These are phyloP conservation scores for Crassisporium funariophilum DNA, from an alignment of 768 basidiomycete genomes.

Conservation along the genomic window DNA sequence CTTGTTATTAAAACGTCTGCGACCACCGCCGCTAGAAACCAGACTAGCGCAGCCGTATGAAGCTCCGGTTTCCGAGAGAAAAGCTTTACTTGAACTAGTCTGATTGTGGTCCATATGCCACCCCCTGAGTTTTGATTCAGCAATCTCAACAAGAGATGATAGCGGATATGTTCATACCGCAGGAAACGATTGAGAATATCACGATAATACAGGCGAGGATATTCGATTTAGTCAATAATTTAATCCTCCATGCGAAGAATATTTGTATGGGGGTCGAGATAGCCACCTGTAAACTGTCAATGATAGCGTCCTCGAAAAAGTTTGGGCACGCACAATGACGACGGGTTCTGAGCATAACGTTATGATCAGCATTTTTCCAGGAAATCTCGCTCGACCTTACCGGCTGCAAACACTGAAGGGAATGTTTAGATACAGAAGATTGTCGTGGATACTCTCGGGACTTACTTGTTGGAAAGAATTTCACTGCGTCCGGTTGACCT, in stretches of 20 bases:
- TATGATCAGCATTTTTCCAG: not conserved
- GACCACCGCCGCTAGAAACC: slow-evolving; percentile 45
- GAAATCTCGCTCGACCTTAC: slow-evolving; percentile 5
- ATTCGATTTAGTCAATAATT: slow-evolving; percentile 39
- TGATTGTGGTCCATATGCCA: slow-evolving; percentile 42
- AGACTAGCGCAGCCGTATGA: slow-evolving; percentile 44
- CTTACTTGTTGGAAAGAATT: slow-evolving; percentile 37
- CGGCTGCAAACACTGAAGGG: slow-evolving; percentile 22
- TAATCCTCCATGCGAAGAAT: slow-evolving; percentile 47
- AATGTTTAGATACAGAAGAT: not conserved
- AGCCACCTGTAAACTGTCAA: slow-evolving; percentile 30
- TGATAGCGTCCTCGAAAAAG: not conserved
- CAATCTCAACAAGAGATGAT: not conserved
- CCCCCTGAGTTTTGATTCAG: slow-evolving; percentile 30
- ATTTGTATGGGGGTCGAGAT: slow-evolving; percentile 51
- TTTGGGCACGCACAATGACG: slow-evolving; percentile 27
- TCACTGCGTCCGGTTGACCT: slow-evolving; percentile 36
- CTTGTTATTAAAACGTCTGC: slow-evolving; percentile 45
- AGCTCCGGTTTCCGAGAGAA: slow-evolving; percentile 45
- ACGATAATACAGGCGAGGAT: slow-evolving; percentile 35
- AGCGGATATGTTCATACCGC: slow-evolving; percentile 26
- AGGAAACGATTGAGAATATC: slow-evolving; percentile 36
- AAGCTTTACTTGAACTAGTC: slow-evolving; percentile 34
- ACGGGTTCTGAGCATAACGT: slow-evolving; percentile 30
- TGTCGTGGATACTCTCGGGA: not conserved